Evolutionary conservation across 768 basidiomycete species (phyloP).

Genomic region (Xanthoconium purpureum): DNA sequence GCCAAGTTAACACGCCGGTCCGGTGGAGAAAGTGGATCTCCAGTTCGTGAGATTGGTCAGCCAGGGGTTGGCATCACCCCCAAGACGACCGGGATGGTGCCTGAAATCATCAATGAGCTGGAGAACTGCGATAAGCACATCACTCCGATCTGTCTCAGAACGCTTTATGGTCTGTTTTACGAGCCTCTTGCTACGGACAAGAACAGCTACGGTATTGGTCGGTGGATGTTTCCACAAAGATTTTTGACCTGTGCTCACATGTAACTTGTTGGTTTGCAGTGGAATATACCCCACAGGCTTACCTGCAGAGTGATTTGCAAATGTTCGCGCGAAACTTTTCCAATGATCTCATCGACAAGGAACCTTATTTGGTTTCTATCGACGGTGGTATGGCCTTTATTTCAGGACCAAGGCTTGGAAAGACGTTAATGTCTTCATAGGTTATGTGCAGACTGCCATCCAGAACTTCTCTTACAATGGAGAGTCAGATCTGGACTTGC

Average conservation of each 20-base stretch:
- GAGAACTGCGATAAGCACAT: constrained; percentile 26
- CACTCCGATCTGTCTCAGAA: constrained; percentile 30
- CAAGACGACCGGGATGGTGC: constrained; percentile 14
- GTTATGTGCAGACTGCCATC: constrained; percentile 23
- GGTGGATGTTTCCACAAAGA: background rate
- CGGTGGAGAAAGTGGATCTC: background rate
- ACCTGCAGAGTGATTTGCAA: constrained; percentile 29
- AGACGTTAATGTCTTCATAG: constrained; percentile 9
- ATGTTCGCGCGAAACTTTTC: constrained; percentile 31
- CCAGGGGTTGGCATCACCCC: constrained; percentile 11
- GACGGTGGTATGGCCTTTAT: constrained; percentile 31
- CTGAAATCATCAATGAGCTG: constrained; percentile 9
- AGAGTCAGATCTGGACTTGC: constrained; percentile 32
- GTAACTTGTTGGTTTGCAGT: constrained; percentile 14
- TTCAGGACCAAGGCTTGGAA: background rate
- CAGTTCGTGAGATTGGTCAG: constrained; percentile 16
- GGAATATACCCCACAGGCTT: constrained; percentile 36
- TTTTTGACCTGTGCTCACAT: background rate
- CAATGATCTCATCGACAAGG: constrained; percentile 20
- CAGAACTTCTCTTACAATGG: constrained; percentile 19
- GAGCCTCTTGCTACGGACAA: constrained; percentile 20
- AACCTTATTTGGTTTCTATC: constrained; percentile 32
- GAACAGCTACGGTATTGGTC: constrained; percentile 37
- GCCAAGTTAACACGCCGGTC: constrained; percentile 13
- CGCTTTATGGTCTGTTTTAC: constrained; percentile 27